Evolutionary conservation across 306 rosid genomes (phyloP), one percentile per base, ranked within the genome.

Genomic region (Arachis stenosperma): DNA sequence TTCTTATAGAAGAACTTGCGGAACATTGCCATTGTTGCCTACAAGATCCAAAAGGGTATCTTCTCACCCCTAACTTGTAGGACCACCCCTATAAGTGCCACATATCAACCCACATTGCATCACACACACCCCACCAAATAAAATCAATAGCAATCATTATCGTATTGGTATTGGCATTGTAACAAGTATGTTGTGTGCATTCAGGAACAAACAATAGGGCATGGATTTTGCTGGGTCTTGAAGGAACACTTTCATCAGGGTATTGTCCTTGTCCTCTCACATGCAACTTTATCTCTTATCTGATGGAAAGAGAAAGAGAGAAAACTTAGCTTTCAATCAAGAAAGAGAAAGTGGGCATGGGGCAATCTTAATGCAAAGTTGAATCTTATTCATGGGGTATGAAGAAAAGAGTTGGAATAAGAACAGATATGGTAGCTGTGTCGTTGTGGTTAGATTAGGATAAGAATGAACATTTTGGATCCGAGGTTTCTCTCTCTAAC

Each of bases 261-360:
- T 61, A 77, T 55, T 58, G 87, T 73, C 77, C 51, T 30, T 80
- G 75, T 83, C 84, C 81, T 87, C 84, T 48, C 54, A 70, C 87
- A 67, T 87, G 85, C 88, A 66, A 90, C 92, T 67, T 71, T 77
- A 55, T 60, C 63, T 33, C 37, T 33, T 69, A 37, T 73, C 75
- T 52, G 75, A 79, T 62, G 52, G 69, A 64, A 73, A 78, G 74
- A 48, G 73, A 70, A 69, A 73, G 52, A 43, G 22, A 62, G 64
- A 86, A 88, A 88, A 91, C 91, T 91, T 94, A 52, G 95, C 91
- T 90, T 85, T 87, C 89, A 91, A 94, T 85, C 92, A 84, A 87
- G 77, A 82, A 77, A 72, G 61, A 61, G 86, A 68, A 69, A 14
- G 74, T 55, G 46, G 78, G 81, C 79, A 67, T 71, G 39, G 39